Base-by-base conservation (phyloP, 2,329 filamentous ascomycete species). In the Colletotrichum australisinense region DNA sequence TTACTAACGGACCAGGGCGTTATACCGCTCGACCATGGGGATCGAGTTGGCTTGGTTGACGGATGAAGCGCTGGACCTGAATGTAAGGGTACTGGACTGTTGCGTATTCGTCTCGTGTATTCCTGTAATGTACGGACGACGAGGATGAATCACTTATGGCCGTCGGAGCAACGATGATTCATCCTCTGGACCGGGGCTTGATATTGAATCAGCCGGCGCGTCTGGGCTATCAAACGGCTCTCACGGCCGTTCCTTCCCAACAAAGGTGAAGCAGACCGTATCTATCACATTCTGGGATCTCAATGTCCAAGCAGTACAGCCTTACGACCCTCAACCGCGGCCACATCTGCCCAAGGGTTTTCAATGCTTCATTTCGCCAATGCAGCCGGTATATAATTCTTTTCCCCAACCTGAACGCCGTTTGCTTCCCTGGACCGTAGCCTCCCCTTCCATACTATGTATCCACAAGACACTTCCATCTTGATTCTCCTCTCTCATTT, bases 401-500 rank as follows among this genome's bases (percentile, higher is more conserved):
- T 72, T 71, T 64, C n/a, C 42, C 70, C 49, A 60, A 56, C 71
- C 71, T 66, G 60, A 73, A 73, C 71, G 71, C 71, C 67, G 2
- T 64, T 46, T 73, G 59, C 66, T 69, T 53, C 55, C 46, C 30
- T 42, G 14, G 38, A 4, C 30, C 64, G 24, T 35, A 3, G 16
- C 46, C 19, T 6, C 9, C 19, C 26, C 22, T 8, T 28, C 1
- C 14, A 22, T 11, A 35, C 32, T 14, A 24, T 4, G 53, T n/a
- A 28, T 59, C 42, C 6, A 58, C 49, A 63, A 58, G 42, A 49
- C 69, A 63, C 19, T 52, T 38, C 26, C 22, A 46, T 19, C 58
- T 38, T 5, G 19, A 2, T 49, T 12, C 35, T 84, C 73, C 84
- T 83, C 73, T 86, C 73, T 86, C 28, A 75, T 70, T 62, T 73